Percentiles rank a stretch among this genome's conserved stretches.
Conservation (phyloP, 2,329 filamentous ascomycete species). For the Cytospora piceae region DNA sequence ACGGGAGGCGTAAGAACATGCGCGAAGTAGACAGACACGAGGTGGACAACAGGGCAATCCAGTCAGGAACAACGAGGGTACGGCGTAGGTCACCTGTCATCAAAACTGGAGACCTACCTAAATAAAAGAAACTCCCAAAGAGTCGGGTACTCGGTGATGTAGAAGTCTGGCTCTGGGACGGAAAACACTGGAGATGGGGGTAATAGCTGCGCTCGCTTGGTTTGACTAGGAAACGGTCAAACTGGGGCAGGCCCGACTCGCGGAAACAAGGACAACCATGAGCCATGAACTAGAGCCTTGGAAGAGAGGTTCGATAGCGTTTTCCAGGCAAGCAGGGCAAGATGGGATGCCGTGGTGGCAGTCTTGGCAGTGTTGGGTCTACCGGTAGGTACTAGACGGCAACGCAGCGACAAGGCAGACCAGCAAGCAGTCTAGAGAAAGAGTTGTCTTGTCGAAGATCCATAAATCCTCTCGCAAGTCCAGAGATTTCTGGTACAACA, state of each 20-base stretch:
- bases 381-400: background rate
- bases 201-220: conserved; percentile 25
- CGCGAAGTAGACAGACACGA: conserved; percentile 9
- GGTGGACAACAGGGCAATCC: conserved; percentile 13
- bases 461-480: conserved; percentile 15
- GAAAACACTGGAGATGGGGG: conserved; percentile 20
- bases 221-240: conserved; percentile 20
- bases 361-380: conserved; percentile 22
- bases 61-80: conserved; percentile 19
- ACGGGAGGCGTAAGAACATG: conserved; percentile 14
- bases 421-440: conserved; percentile 4
- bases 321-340: conserved; percentile 11
- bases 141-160: conserved; percentile 27
- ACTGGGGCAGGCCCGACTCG: conserved; percentile 27
- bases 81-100: conserved; percentile 23
- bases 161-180: conserved; percentile 19
- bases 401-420: background rate
- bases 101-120: conserved; percentile 17
- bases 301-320: conserved; percentile 19
- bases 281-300: conserved; percentile 5
- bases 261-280: conserved; percentile 28
- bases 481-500: conserved; percentile 15
- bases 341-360: conserved; percentile 21
- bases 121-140: conserved; percentile 16
- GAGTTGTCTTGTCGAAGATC: conserved; percentile 10